Evolutionary conservation across 306 rosid genomes (phyloP).

Genomic region (Casuarina glauca): DNA sequence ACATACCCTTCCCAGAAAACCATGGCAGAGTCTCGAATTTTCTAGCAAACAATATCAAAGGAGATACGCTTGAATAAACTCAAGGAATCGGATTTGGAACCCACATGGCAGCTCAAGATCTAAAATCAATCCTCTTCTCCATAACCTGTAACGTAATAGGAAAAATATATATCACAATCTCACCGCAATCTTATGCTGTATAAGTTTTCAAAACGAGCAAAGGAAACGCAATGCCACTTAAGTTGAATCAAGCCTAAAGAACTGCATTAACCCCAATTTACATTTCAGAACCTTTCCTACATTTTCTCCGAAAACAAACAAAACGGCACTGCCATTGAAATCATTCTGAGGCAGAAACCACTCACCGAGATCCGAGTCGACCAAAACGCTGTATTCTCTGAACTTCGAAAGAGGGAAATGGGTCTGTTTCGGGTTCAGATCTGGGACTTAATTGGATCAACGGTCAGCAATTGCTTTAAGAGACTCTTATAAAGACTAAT

Average conservation of each 20-base stretch:
- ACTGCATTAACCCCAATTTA: not conserved
- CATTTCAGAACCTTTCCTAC: not conserved
- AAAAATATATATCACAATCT: not conserved
- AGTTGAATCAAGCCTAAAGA: not conserved
- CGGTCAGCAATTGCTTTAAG: conserved; percentile 36
- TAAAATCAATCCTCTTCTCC: conserved; percentile 33
- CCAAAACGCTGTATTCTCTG: conserved; percentile 14
- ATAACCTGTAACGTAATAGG: conserved; percentile 36
- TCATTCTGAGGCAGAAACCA: not conserved
- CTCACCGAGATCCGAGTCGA: conserved; percentile 25
- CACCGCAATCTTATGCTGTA: not conserved
- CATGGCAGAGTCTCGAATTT: conserved; percentile 34
- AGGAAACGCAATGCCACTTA: not conserved
- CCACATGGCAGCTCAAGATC: conserved; percentile 46
- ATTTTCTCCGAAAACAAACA: conserved; percentile 11
- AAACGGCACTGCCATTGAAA: not conserved
- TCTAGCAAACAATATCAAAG: conserved; percentile 12
- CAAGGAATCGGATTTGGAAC: conserved; percentile 36
- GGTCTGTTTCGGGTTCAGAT: conserved; percentile 41
- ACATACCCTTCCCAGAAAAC: conserved; percentile 80
- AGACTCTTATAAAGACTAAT: conserved; percentile 36
- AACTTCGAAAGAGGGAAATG: conserved; percentile 19
- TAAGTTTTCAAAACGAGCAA: not conserved
- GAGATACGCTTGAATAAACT: conserved; percentile 18
- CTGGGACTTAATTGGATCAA: conserved; percentile 36